These are phyloP conservation scores for Kitagawia praeruptora DNA, from an alignment of 129 eudicot genomes.

Conservation along the genomic window DNA sequence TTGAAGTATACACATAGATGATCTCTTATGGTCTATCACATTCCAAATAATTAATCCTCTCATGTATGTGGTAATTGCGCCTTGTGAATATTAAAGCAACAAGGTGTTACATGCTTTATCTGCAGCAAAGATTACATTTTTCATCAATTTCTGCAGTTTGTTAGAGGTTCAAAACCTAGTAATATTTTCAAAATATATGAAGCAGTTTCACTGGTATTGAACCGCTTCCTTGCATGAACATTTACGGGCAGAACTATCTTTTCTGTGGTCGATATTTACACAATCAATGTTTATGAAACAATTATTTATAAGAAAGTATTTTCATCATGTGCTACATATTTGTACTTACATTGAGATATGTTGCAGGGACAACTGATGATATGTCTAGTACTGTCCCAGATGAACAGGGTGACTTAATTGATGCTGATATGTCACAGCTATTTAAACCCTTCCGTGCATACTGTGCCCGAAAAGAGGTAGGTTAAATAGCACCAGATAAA, in stretches of 20 bases:
- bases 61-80: not conserved
- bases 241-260: not conserved
- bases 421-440: slow-evolving; percentile 19
- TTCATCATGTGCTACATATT: not conserved
- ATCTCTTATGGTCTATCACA: not conserved
- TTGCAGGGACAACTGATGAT: slow-evolving; percentile 13
- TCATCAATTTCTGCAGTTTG: not conserved
- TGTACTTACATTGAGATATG: not conserved
- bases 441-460: slow-evolving; percentile 34
- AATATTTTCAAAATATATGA: not conserved
- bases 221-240: not conserved
- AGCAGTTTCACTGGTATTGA: not conserved
- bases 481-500: not conserved
- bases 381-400: slow-evolving; percentile 1
- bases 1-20: not conserved
- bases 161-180: not conserved
- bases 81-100: not conserved
- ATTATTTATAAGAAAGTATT: not conserved
- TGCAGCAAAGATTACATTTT: not conserved
- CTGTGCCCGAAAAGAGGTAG: slow-evolving; percentile 57
- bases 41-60: not conserved
- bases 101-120: not conserved
- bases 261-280: not conserved
- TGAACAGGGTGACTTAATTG: slow-evolving; percentile 18
- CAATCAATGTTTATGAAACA: not conserved